Evolutionary conservation across 371 early-diverging fungal genomes (phyloP).

Genomic region (Mycotypha africana): DNA sequence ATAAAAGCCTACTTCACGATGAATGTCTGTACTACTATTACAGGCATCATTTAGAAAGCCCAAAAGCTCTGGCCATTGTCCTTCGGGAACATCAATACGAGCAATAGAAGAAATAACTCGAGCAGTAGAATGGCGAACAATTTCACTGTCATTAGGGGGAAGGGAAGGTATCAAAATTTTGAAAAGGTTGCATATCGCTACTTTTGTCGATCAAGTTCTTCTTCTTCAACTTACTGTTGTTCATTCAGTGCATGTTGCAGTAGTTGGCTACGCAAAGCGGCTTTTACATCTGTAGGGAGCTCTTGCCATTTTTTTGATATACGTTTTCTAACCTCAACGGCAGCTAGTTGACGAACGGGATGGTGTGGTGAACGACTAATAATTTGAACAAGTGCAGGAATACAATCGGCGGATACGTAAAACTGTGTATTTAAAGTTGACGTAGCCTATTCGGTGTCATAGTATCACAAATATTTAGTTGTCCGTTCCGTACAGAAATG

Average conservation of each 20-base stretch:
- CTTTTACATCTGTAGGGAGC: constrained; percentile 50
- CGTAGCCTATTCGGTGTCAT: constrained; percentile 52
- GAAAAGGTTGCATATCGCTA: background rate
- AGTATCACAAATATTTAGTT: no score
- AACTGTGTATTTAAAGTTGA: constrained; percentile 64
- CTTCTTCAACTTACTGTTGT: constrained; percentile 47
- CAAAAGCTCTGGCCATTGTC: constrained; percentile 75
- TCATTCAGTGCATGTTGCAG: constrained; percentile 69
- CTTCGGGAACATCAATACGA: constrained; percentile 67
- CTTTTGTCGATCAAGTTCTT: background rate
- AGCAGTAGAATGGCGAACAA: constrained; percentile 71
- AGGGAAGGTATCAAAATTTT: background rate
- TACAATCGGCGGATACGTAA: constrained; percentile 56
- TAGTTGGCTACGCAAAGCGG: constrained; percentile 55
- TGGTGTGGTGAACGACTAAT: constrained; percentile 52
- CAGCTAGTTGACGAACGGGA: constrained; percentile 79
- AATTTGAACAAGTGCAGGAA: constrained; percentile 71
- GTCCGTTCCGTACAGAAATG: no score
- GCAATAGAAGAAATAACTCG: constrained; percentile 84
- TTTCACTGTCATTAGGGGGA: constrained; percentile 34
- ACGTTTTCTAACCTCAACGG: constrained; percentile 86
- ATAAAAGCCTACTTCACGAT: constrained; percentile 83
- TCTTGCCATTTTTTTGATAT: constrained; percentile 69
- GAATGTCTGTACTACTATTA: constrained; percentile 53
- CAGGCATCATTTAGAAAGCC: constrained; percentile 70